Evolutionary conservation across 2,329 filamentous ascomycete species (phyloP), one percentile per base, ranked within the genome.

Genomic region (Sclerotinia nivalis): DNA sequence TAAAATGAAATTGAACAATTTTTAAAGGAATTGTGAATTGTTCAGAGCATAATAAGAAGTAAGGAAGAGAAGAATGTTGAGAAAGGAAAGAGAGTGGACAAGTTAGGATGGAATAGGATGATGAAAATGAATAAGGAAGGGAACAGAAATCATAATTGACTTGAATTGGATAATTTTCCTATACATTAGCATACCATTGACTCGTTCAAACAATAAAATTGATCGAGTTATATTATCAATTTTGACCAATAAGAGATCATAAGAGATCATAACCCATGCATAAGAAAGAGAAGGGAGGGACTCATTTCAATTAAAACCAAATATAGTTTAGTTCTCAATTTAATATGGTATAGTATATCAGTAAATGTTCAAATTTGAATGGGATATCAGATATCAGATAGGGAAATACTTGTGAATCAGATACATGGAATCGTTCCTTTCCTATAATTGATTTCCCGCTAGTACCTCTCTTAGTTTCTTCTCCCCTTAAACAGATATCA

Each of bases 11-110:
- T 62, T 34, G 56, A 64, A 31, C 47, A 61, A 54, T 37, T 67
- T 22, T 45, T 43, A 40, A 67, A 45, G 22, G 58, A 69, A 50
- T 67, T 49, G 43, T 31, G 52, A 67, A 64, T 64, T 59, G 31
- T 54, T 43, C 34, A 43, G 4, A 59, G 31, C 49, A 55, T 66
- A 66, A 55, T 25, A 68, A 62, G 43, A 59, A 45, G 54, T 4
- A 37, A 31, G 45, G 18, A 31, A 13, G 45, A 62, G 18, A 25
- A 22, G 20, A 22, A 31, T 4, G 22, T 22, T 34, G 20, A 25
- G 25, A n/a, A 31, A 64, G 45, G 60, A 50, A n/a, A 10, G 60
- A 31, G 18, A 58, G 40, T 28, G 59, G 25, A n/a, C 40, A 45
- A 61, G 25, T 22, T 9, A 61, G 28, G n/a, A 22, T n/a, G 45